These are phyloP conservation scores for Debaryomycetaceae sp. DNA, from an alignment of 1,139 yeast genomes.

Conservation along the genomic window DNA sequence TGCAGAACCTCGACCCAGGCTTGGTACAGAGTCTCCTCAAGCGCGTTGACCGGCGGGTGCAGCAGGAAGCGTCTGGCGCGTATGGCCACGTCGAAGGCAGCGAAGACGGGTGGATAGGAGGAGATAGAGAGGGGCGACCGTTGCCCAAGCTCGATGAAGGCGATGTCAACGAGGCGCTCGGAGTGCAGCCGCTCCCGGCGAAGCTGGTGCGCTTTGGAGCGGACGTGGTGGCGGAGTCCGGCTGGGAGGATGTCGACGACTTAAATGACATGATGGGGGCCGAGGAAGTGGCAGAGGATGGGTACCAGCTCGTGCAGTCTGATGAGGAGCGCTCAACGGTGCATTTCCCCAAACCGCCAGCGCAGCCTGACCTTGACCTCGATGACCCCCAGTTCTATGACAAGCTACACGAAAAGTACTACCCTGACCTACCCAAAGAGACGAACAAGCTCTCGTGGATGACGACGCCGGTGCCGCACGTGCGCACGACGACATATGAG, in stretches of 20 bases:
- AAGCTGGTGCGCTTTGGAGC: conserved; percentile 11
- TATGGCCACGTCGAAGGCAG: conserved; percentile 57
- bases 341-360: conserved; percentile 60
- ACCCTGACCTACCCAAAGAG: conserved; percentile 84
- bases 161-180: conserved; percentile 39
- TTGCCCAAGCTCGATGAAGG: conserved; percentile 22
- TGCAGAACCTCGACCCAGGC: conserved; percentile 64
- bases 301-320: conserved; percentile 35
- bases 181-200: conserved; percentile 17
- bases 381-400: conserved; percentile 76
- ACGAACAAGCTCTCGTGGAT: conserved; percentile 87
- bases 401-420: conserved; percentile 78
- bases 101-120: conserved; percentile 69
- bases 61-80: conserved; percentile 20
- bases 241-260: conserved; percentile 39
- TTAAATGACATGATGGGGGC: conserved; percentile 24
- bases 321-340: conserved; percentile 31
- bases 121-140: conserved; percentile 33
- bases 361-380: conserved; percentile 40
- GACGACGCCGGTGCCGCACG: conserved; percentile 56
- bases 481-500: conserved; percentile 47
- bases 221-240: conserved; percentile 28
- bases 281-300: conserved; percentile 35
- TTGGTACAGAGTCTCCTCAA: conserved; percentile 54
- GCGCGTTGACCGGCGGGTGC: conserved; percentile 30